A percentile compares a stretch with the other conserved stretches of the same genome.
Evolutionary conservation across 2,329 filamentous ascomycete genomes (phyloP).

Genomic region (Dactylellina leptospora): DNA sequence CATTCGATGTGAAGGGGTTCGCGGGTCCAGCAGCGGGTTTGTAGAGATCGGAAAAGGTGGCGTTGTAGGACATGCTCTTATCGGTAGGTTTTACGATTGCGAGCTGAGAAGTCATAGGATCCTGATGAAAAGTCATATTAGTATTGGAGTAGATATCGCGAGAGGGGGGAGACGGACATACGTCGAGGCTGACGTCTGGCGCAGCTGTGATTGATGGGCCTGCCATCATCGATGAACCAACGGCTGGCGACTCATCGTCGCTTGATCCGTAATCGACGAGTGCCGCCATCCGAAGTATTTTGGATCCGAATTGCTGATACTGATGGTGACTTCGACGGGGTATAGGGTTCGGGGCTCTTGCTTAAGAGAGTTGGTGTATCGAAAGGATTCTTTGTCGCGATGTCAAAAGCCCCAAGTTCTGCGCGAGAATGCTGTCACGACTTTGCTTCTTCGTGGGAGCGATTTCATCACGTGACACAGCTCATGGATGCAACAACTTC

Average conservation of each 20-base stretch:
- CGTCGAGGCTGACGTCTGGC: slow-evolving; percentile 67
- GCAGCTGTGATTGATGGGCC: slow-evolving; percentile 63
- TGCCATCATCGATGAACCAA: slow-evolving; percentile 57
- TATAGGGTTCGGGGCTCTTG: too few species aligned
- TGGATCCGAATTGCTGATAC: neutral
- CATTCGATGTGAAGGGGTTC: slow-evolving; percentile 77
- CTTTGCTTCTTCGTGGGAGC: too few species aligned
- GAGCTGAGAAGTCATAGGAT: slow-evolving; percentile 64
- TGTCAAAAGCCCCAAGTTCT: too few species aligned
- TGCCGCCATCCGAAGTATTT: slow-evolving; percentile 49
- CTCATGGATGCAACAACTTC: too few species aligned
- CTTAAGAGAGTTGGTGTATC: too few species aligned
- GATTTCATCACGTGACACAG: too few species aligned
- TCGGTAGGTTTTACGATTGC: slow-evolving; percentile 66
- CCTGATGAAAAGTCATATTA: slow-evolving; percentile 56
- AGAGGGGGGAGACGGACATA: slow-evolving; percentile 62
- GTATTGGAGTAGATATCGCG: slow-evolving; percentile 11
- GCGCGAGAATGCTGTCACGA: too few species aligned
- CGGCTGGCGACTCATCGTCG: slow-evolving; percentile 62
- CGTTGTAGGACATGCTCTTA: slow-evolving; percentile 65
- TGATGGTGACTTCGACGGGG: too few species aligned
- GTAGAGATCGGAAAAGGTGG: slow-evolving; percentile 75
- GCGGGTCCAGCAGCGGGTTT: slow-evolving; percentile 73
- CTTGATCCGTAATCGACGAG: slow-evolving; percentile 60
- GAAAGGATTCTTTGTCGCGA: neutral